Evolutionary conservation across 2,329 filamentous ascomycete genomes (phyloP), one percentile per base, ranked within the genome.

Genomic region (Cladosporium sp.): DNA sequence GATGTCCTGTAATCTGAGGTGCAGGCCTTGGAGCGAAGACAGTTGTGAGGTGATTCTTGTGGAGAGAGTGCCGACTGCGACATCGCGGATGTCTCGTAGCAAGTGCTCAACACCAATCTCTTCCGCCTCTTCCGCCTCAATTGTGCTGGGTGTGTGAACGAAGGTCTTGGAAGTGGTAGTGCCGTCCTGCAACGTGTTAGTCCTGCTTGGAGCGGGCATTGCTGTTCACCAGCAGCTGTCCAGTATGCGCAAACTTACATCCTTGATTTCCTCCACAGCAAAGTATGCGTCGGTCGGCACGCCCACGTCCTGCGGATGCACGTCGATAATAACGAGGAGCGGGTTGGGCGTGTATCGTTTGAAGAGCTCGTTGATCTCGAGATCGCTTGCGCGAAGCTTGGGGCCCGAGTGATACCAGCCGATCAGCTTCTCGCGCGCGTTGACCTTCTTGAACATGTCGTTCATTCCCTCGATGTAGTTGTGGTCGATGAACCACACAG

Each of bases 371-470:
- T 99, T 99, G 89, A 99, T 97, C 83, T 98, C 92, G 71, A 99
- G 83, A 84, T 99, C 95, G 54, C 95, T 97, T 64, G 93, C 94
- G 77, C 95, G 89, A 75, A 99, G 85, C 85, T 98, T 99, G 46
- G 95, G 95, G 49, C 95, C 95, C 23, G 95, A 96, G 82, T 99
- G 95, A 81, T 99, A 99, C 95, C 95, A 99, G 76, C 95, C 95
- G 85, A 99, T 96, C 79, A 99, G 86, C 88, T 98, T 98, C 84
- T 99, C 95, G 70, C 92, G 86, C 67, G 95, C 95, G 83, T 99
- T 99, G 85, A 99, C 93, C 83, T 98, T 98, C 85, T 99, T 99
- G 87, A 99, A 99, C 95, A 99, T 99, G 80, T 98, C 95, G 82
- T 95, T 96, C 95, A 99, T 99, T 73, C 90, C 92, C 81, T 99